Base-by-base conservation (phyloP, 495 filamentous ascomycete species). In the Parathielavia appendiculata region DNA sequence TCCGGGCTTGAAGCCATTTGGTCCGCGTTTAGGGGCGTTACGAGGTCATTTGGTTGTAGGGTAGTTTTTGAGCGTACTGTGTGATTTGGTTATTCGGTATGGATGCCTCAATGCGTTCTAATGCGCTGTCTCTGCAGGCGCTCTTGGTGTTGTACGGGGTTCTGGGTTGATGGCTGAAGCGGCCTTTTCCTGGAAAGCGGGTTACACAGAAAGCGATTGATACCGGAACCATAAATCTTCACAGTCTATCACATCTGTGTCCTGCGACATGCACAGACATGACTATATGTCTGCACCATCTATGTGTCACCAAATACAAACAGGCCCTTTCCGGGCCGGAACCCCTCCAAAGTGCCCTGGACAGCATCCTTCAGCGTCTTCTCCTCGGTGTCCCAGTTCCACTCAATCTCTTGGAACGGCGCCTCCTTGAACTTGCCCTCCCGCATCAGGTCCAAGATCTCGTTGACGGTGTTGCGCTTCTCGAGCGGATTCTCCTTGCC, bases 261-360 rank as follows among this genome's bases (percentile, higher is more conserved):
- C 16, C 14, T 32, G n/a, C 17, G 26, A 32, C 32, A 48, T 26
- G 32, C 45, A 1, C 22, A 16, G n/a, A n/a, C 44, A 30, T n/a
- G 7, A 20, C 19, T 20, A 7, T 11, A n/a, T 2, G 5, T 34
- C 9, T 4, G 13, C 8, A 16, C 50, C n/a, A 1, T 5, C 43
- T 56, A 79, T 38, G 76, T 79, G 58, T 79, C 74, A 5, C 67
- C 62, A 61, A 92, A 98, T 12, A 90, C 81, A 71, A 98, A 92
- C 13, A 97, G 75, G 10, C 91, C 89, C 78, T 98, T 98, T 14
- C 92, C 93, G 62, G 80, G 77, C 58, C 88, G 80, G 67, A 85
- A 95, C 0, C 90, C 92, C 60, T 85, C 77, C 56, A 92, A 71
- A n/a, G 90, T 92, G 2, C 85, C 86, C 67, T 90, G 86, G n/a